These are phyloP conservation scores for Citrus hindsii DNA, from an alignment of 345 rosid species.

Conservation along the genomic window DNA sequence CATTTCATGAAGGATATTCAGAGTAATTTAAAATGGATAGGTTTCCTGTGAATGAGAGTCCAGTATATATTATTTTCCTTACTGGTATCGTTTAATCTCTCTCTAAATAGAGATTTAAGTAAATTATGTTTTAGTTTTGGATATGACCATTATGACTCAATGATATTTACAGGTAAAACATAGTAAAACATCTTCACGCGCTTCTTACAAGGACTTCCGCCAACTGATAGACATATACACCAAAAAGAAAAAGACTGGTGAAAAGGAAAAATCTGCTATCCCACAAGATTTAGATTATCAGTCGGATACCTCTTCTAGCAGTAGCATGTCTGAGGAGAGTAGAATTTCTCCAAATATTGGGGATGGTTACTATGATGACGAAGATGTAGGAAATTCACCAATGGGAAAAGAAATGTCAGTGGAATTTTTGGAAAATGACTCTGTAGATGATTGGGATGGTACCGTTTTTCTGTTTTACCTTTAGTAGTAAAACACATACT, in stretches of 20 bases:
- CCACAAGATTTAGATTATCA: conserved; percentile 28
- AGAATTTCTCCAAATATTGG: conserved; percentile 5
- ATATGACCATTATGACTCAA: neutral
- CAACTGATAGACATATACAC: conserved; percentile 48
- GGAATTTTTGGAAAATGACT: conserved; percentile 75
- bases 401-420: conserved; percentile 47
- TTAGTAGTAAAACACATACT: neutral
- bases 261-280: conserved; percentile 22
- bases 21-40: neutral
- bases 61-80: neutral
- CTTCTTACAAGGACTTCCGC: conserved; percentile 66
- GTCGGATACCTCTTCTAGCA: conserved; percentile 22
- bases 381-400: conserved; percentile 33
- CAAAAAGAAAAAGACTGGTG: conserved; percentile 33
- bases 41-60: neutral
- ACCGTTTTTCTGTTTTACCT: conserved; percentile 22
- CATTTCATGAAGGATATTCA: neutral
- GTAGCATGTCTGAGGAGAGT: conserved; percentile 26
- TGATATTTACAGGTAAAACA: conserved; percentile 65
- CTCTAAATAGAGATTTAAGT: neutral
- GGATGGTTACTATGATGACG: conserved; percentile 21
- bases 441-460: conserved; percentile 92
- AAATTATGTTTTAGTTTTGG: neutral
- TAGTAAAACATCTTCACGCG: conserved; percentile 59
- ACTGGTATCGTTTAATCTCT: neutral